These are phyloP conservation scores for Cytospora mali DNA, from an alignment of 2,329 filamentous ascomycete species.

Conservation along the genomic window DNA sequence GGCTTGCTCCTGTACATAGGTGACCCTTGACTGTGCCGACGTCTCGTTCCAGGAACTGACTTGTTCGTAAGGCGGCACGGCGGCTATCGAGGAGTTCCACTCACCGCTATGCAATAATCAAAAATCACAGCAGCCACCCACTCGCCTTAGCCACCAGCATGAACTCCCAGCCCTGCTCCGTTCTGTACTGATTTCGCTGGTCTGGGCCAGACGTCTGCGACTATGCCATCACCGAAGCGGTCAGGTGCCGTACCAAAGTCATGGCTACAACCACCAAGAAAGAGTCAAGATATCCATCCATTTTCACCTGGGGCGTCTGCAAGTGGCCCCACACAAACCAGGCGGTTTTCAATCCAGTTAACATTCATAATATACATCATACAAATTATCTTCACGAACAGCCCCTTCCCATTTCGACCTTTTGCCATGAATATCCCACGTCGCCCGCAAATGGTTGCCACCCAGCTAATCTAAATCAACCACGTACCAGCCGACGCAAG, in stretches of 20 bases:
- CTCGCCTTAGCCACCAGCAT: background rate
- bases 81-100: too few species aligned
- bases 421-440: slow-evolving; percentile 22
- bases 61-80: too few species aligned
- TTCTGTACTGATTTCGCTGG: too few species aligned
- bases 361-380: slow-evolving; percentile 25
- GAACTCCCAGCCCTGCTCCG: background rate
- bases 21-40: background rate
- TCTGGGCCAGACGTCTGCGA: background rate
- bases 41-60: background rate
- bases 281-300: background rate
- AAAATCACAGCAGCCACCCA: background rate
- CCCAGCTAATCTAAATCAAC: slow-evolving; percentile 22
- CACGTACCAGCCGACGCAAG: slow-evolving; percentile 18
- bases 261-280: background rate
- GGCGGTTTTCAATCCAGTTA: background rate
- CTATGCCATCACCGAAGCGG: background rate
- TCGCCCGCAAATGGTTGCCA: slow-evolving; percentile 20
- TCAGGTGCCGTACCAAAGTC: background rate
- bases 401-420: slow-evolving; percentile 17
- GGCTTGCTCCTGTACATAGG: too few species aligned
- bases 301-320: background rate
- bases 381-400: slow-evolving; percentile 25
- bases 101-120: background rate
- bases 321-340: too few species aligned